These are phyloP conservation scores for Plasmodium chabaudi DNA, from an alignment of 169 alveolate genomes.

Conservation along the genomic window DNA sequence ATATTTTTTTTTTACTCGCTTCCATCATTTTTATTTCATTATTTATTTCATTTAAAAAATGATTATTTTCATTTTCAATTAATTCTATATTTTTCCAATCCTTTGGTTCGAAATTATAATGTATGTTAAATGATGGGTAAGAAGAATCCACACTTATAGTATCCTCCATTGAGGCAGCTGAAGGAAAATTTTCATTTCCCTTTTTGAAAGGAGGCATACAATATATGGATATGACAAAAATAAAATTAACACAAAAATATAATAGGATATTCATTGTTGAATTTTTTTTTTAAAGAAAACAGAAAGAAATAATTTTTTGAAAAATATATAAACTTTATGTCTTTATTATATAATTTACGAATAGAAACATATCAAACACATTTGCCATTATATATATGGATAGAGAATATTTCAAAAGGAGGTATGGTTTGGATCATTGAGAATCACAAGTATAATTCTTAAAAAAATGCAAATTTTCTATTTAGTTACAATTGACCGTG, in stretches of 20 bases:
- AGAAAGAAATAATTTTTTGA: neutral
- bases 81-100: conserved; percentile 60
- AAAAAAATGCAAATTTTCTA: no score
- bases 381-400: no score
- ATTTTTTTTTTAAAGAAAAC: neutral
- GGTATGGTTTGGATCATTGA: no score
- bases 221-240: conserved; percentile 11
- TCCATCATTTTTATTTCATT: conserved; percentile 57
- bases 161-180: conserved; percentile 7
- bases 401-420: no score
- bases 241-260: neutral
- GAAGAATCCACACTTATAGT: conserved; percentile 33
- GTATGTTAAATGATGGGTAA: conserved; percentile 52
- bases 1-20: conserved; percentile 59
- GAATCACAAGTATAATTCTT: no score
- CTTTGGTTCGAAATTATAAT: conserved; percentile 67
- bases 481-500: no score
- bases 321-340: neutral
- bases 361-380: no score
- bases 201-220: conserved; percentile 50
- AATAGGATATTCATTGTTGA: conserved; percentile 14
- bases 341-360: no score
- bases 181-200: conserved; percentile 72
- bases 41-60: conserved; percentile 37
- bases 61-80: conserved; percentile 35